phyloP scores from a whole-genome alignment of 345 rosid species.

The Jatropha curcas region DNA sequence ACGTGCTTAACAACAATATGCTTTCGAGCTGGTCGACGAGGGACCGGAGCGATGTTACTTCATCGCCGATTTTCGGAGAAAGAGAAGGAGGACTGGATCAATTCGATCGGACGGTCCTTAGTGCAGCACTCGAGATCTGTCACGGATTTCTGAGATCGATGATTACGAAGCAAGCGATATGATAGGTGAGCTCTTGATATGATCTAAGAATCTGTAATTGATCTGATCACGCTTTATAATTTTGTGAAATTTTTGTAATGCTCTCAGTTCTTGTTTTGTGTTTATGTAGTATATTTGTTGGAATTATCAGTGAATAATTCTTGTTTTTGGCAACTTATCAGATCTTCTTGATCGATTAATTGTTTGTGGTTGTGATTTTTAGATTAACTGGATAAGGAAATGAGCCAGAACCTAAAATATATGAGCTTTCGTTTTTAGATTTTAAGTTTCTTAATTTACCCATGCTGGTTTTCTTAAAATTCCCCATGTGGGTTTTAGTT shows the following conservation, averaged over 20 bases:
- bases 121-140: constrained; percentile 74
- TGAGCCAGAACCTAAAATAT: too few species aligned
- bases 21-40: constrained; percentile 63
- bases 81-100: constrained; percentile 83
- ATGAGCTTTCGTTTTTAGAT: too few species aligned
- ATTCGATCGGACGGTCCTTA: constrained; percentile 70
- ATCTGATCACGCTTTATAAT: background rate
- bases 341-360: background rate
- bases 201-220: constrained; percentile 5
- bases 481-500: background rate
- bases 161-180: constrained; percentile 51
- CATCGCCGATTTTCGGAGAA: constrained; percentile 71
- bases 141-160: constrained; percentile 66
- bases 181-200: background rate
- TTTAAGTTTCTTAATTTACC: too few species aligned
- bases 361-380: background rate
- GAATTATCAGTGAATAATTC: background rate
- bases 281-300: background rate
- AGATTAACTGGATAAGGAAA: background rate
- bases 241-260: background rate
- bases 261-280: background rate
- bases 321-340: background rate
- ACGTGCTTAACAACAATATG: constrained; percentile 57
- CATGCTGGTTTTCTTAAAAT: background rate
- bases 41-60: constrained; percentile 60